Conservation (phyloP, 495 filamentous ascomycete genomes). For the Saxophila tyrrhenica region DNA sequence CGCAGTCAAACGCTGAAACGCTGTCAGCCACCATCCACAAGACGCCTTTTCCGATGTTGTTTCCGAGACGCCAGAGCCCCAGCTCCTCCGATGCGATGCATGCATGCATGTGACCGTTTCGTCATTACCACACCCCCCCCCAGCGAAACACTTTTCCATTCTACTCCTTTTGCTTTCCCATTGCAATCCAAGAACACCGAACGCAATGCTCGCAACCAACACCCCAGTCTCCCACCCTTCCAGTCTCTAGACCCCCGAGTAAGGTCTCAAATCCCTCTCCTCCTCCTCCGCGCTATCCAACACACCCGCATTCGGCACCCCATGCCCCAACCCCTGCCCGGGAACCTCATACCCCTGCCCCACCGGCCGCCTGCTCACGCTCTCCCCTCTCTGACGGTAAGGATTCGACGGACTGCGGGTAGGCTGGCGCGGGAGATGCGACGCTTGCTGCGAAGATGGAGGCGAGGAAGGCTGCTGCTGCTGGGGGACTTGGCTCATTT, state of each 20-base stretch:
- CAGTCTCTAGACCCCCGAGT: not conserved
- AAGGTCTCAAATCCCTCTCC: not conserved
- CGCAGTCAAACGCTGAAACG: too few relatives aligned
- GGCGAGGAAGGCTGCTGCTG: not conserved
- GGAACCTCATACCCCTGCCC: too few relatives aligned
- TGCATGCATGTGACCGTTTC: too few relatives aligned
- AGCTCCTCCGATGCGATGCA: too few relatives aligned
- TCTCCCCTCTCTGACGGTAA: not conserved
- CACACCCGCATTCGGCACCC: not conserved
- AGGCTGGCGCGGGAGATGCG: not conserved
- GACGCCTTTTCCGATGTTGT: not conserved
- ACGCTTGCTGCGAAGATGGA: too few relatives aligned
- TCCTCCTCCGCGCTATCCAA: not conserved
- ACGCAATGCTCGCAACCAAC: not conserved
- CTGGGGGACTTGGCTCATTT: conserved; percentile 13
- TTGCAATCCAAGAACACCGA: not conserved
- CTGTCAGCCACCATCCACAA: too few relatives aligned
- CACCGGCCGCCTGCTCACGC: not conserved
- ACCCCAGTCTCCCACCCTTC: not conserved
- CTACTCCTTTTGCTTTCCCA: not conserved
- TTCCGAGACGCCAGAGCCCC: too few relatives aligned
- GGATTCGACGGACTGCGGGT: not conserved
- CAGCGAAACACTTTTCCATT: too few relatives aligned
- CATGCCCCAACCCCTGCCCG: too few relatives aligned
- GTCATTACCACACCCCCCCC: too few relatives aligned